Evolutionary conservation across 345 rosid genomes (phyloP), one percentile per base, ranked within the genome.

Genomic region (Eucalyptus regnans): DNA sequence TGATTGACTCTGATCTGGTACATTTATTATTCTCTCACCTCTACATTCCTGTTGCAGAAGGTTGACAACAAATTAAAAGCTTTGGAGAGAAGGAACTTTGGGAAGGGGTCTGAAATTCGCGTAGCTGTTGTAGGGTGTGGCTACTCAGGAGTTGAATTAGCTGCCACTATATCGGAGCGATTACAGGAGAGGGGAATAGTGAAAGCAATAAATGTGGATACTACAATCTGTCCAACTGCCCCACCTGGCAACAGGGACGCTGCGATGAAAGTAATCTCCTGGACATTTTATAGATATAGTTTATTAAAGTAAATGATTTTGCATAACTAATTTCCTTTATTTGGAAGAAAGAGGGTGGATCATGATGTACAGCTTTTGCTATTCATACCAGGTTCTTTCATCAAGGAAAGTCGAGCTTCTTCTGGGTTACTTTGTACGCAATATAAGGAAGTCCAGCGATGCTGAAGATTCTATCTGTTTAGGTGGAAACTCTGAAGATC

Each of bases 61-160:
- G 95, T 97, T 85, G 92, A 95, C 46, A 81, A 89, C 68, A 95
- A 92, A 91, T 93, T 97, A 88, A 94, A 88, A 88, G 91, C 92
- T 81, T 88, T 97, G 90, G 99, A 96, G 92, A 93, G 97, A 90
- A 94, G 89, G 92, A 95, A 92, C 81, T 97, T 97, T 88, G 93
- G 95, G 84, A 91, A 93, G 88, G 93, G 90, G 51, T 90, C 95
- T 88, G 88, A 87, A 89, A 94, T 96, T 52, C 90, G 89, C 60
- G 95, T 96, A 87, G 97, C 95, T 89, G 93, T 97, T 90, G 99
- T 96, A 89, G 99, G 99, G 31, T 97, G 99, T 89, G 99, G 99
- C 91, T 97, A 97, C 88, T 91, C 97, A 44, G 99, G 99, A 84
- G 96, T 97, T 86, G 99, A 97, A 93, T 91, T 97, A 90, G 99